Evolutionary conservation across 768 basidiomycete genomes (phyloP).

Genomic region (Lentinula detonsa): DNA sequence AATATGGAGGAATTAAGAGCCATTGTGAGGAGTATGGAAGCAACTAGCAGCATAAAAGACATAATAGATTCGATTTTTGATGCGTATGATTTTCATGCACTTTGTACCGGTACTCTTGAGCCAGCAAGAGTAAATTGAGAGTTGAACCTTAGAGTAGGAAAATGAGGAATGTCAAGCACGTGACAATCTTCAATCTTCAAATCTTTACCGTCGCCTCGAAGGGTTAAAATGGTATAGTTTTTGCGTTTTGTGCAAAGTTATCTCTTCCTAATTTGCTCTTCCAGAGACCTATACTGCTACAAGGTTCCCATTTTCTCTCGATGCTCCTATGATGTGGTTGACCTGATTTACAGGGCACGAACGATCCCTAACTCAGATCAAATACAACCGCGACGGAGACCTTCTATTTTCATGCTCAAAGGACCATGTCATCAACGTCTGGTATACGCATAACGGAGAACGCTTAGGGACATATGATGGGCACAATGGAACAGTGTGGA

Average conservation of each 20-base stretch:
- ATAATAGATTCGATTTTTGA: no score
- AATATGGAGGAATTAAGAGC: no score
- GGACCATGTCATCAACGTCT: slow-evolving; percentile 92
- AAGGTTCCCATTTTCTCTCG: slow-evolving; percentile 37
- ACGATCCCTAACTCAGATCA: slow-evolving; percentile 95
- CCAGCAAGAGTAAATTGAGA: no score
- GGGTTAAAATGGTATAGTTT: neutral
- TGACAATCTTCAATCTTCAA: neutral
- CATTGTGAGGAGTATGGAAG: no score
- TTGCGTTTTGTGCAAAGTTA: neutral
- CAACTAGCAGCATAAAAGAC: no score
- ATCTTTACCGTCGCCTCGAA: neutral
- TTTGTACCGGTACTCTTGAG: no score
- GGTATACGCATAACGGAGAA: slow-evolving; percentile 97
- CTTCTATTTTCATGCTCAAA: slow-evolving; percentile 94
- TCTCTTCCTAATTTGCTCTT: neutral
- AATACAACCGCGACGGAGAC: slow-evolving; percentile 96
- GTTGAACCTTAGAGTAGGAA: no score
- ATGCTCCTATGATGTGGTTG: neutral
- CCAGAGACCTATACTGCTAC: slow-evolving; percentile 69
- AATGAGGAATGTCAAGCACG: no score
- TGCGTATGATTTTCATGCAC: no score
- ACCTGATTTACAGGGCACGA: slow-evolving; percentile 69
- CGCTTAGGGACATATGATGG: slow-evolving; percentile 94
- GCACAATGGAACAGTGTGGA: slow-evolving; percentile 96